Evolutionary conservation across 1,284 basidiomycete genomes (phyloP).

Genomic region (Cerioporus squamosus): DNA sequence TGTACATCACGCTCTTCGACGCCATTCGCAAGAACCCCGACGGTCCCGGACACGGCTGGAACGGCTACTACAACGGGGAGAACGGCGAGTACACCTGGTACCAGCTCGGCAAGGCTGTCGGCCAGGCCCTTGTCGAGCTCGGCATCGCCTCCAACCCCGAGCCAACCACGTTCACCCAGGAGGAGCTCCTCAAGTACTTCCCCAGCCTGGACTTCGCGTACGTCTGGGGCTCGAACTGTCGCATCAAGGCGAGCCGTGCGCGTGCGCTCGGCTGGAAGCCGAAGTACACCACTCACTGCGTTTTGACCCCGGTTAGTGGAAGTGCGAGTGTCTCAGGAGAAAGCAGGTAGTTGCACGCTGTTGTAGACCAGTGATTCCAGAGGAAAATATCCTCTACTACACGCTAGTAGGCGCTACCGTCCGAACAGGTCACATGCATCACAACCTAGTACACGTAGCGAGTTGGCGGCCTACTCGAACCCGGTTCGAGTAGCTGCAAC

Average conservation of each 20-base stretch:
- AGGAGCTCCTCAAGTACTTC: constrained; percentile 31
- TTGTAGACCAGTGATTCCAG: too few relatives aligned
- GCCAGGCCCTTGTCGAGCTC: constrained; percentile 32
- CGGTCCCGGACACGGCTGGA: constrained; percentile 37
- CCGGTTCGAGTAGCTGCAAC: too few relatives aligned
- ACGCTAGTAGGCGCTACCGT: too few relatives aligned
- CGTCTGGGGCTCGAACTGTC: constrained; percentile 42
- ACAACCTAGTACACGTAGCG: too few relatives aligned
- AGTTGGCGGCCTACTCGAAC: too few relatives aligned
- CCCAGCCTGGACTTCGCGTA: constrained; percentile 2
- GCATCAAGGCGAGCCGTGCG: constrained; percentile 42
- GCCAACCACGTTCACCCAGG: constrained; percentile 31
- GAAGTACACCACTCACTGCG: constrained; percentile 29
- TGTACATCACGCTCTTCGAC: constrained; percentile 16
- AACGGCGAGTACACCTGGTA: constrained; percentile 44
- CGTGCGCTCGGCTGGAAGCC: constrained; percentile 46
- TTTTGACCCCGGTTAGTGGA: too few relatives aligned
- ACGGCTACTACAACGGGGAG: constrained; percentile 50
- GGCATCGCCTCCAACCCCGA: constrained; percentile 24
- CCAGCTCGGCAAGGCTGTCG: constrained; percentile 39
- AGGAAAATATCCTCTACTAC: too few relatives aligned
- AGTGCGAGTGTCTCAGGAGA: too few relatives aligned
- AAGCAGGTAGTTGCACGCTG: too few relatives aligned
- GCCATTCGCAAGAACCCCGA: constrained; percentile 8
- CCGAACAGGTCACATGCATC: too few relatives aligned